These are phyloP conservation scores for Phytophthora colocasiae DNA, from an alignment of 352 stramenopile species.

Conservation along the genomic window DNA sequence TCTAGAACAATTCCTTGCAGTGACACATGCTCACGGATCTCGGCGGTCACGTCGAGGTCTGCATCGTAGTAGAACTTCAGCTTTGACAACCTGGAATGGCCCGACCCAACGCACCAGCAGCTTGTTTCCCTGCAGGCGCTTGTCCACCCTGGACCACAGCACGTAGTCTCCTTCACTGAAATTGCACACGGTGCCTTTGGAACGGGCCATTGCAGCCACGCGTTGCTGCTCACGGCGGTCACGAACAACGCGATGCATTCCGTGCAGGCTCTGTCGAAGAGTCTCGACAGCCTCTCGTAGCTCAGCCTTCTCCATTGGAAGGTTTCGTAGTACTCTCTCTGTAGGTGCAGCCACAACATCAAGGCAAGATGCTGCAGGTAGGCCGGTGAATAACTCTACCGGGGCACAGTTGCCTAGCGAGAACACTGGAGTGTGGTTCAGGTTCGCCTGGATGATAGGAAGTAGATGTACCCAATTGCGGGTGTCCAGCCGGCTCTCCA, in stretches of 20 bases:
- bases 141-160: slow-evolving; percentile 14
- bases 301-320: slow-evolving; percentile 2
- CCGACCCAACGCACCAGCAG: slow-evolving; percentile 13
- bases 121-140: slow-evolving; percentile 9
- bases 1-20: slow-evolving; percentile 16
- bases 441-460: slow-evolving; percentile 6
- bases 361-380: background rate
- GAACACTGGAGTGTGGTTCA: slow-evolving; percentile 2
- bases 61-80: slow-evolving; percentile 21
- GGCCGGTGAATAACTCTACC: slow-evolving; percentile 7
- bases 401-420: slow-evolving; percentile 12
- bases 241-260: background rate
- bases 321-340: background rate
- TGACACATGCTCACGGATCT: slow-evolving; percentile 17
- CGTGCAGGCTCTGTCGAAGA: background rate
- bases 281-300: background rate
- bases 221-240: background rate
- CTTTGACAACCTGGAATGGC: slow-evolving; percentile 13
- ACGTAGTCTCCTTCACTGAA: slow-evolving; percentile 18
- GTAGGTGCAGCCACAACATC: background rate
- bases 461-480: slow-evolving; percentile 21
- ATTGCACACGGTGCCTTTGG: slow-evolving; percentile 16
- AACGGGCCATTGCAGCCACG: slow-evolving; percentile 6
- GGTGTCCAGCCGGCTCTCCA: slow-evolving; percentile 10
- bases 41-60: slow-evolving; percentile 9